These are phyloP conservation scores for Cutaneotrichosporon dermatis DNA, from an alignment of 1,284 basidiomycete genomes.

Conservation along the genomic window DNA sequence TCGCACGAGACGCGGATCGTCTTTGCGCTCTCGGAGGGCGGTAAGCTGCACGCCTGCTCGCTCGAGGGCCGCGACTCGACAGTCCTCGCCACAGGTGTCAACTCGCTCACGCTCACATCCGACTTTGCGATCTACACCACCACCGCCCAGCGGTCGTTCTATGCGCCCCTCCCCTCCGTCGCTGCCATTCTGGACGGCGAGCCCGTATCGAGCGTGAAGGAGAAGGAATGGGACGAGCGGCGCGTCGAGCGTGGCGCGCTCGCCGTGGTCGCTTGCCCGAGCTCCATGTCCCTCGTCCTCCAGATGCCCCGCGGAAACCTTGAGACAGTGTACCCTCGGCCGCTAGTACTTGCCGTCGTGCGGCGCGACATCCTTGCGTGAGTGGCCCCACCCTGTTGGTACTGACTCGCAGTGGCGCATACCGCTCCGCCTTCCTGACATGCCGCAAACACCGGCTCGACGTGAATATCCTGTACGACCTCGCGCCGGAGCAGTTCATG, in stretches of 20 bases:
- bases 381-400: conserved; percentile 31
- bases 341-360: conserved; percentile 81
- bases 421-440: conserved; percentile 79
- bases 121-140: conserved; percentile 85
- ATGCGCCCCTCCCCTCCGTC: conserved; percentile 58
- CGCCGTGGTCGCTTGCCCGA: conserved; percentile 79
- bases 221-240: conserved; percentile 63
- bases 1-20: conserved; percentile 49
- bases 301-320: conserved; percentile 98
- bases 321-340: conserved; percentile 89
- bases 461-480: conserved; percentile 79
- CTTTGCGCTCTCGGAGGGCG: conserved; percentile 63
- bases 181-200: conserved; percentile 30
- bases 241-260: conserved; percentile 79
- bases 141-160: conserved; percentile 73
- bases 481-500: conserved; percentile 67
- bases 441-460: conserved; percentile 93
- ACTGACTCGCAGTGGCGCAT: conserved; percentile 50
- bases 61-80: conserved; percentile 43
- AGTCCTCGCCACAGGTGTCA: conserved; percentile 59
- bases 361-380: conserved; percentile 67
- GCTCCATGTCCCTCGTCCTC: conserved; percentile 80
- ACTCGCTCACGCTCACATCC: conserved; percentile 74
- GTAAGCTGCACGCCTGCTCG: conserved; percentile 58
- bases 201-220: conserved; percentile 23